Base-by-base conservation (phyloP, 208 protist species). In the Acanthamoeba polyphaga region DNA sequence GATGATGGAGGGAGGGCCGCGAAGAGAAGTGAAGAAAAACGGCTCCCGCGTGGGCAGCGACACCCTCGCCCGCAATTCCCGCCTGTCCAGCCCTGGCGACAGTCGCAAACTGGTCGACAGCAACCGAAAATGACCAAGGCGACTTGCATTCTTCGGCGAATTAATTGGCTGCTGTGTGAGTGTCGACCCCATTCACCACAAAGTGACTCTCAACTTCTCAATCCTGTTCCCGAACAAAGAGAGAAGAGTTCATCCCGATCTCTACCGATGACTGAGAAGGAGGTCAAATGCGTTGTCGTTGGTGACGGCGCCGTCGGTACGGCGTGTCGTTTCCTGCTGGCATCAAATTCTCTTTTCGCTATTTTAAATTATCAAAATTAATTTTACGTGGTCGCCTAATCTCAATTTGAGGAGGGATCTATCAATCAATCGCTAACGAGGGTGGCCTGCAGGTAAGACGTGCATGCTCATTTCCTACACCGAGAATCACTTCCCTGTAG, bases 271-370 rank as follows among this genome's bases (percentile, higher is more conserved):
- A 53, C 34, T n/a, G 82, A 89, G 82, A 89, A 89, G 55, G 82
- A 89, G 51, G 82, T 98, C 64, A 98, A 98, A 89, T 97, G 95
- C 93, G 97, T 98, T 22, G 96, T 98, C 43, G 97, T 98, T n/a
- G 97, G 97, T 46, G 97, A 98, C 95, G 97, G 97, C 95, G 96
- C 96, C 58, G 97, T 98, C 27, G 97, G 53, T 93, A 51, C 9
- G 19, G 0, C 60, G 5, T 29, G 27, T 49, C 15, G 24, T 49
- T 34, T 92, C 51, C 53, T 55, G 2, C 51, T 55, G 15, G 51
- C n/a, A 58, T 70, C 55, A 68, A 38, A 80, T 68, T 72, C 74
- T 72, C 72, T 29, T 64, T 9, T 46, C 17, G 0, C 29, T 92
- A 72, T 3, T 66, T 34, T 22, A 43, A 82, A 82, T 72, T 93